phyloP scores from a whole-genome alignment of 2,329 filamentous ascomycete genomes.

The Monosporascus sp. region DNA sequence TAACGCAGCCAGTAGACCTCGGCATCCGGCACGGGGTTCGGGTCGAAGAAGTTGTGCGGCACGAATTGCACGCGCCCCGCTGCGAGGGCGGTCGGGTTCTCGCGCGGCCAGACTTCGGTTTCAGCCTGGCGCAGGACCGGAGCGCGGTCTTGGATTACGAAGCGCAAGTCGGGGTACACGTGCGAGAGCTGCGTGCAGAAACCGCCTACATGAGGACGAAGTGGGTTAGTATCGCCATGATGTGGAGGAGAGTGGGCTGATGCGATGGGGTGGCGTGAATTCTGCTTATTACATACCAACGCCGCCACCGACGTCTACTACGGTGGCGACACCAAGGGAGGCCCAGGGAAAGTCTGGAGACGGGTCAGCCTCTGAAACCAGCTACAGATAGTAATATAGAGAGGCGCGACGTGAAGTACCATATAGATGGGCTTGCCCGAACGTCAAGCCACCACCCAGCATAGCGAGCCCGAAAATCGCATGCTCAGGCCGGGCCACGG shows the following conservation, averaged over 20 bases:
- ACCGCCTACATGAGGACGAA: slow-evolving; percentile 14
- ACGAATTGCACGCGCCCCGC: slow-evolving; percentile 12
- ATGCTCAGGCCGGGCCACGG: slow-evolving; percentile 10
- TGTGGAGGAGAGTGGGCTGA: neutral
- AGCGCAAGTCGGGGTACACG: slow-evolving; percentile 16
- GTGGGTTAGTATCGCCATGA: neutral
- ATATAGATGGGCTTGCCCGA: slow-evolving; percentile 10
- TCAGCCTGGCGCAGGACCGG: slow-evolving; percentile 13
- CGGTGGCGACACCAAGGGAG: slow-evolving; percentile 8
- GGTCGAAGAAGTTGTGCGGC: slow-evolving; percentile 21
- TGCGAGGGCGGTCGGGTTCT: neutral
- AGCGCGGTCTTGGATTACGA: slow-evolving; percentile 20
- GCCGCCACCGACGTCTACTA: slow-evolving; percentile 13
- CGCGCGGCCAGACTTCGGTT: slow-evolving; percentile 8
- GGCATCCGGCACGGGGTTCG: slow-evolving; percentile 15
- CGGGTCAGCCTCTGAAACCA: neutral
- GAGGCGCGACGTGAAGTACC: slow-evolving; percentile 1
- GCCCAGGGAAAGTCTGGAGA: slow-evolving; percentile 13
- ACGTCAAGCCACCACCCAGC: slow-evolving; percentile 12
- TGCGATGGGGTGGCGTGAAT: neutral
- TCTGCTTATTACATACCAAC: slow-evolving; percentile 6
- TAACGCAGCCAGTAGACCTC: slow-evolving; percentile 20
- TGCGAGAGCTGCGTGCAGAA: slow-evolving; percentile 28
- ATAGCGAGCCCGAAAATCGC: slow-evolving; percentile 14
- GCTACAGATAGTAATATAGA: neutral